phyloP scores from a whole-genome alignment of 2,329 filamentous ascomycete genomes.

The Hymenoscyphus occultus region DNA sequence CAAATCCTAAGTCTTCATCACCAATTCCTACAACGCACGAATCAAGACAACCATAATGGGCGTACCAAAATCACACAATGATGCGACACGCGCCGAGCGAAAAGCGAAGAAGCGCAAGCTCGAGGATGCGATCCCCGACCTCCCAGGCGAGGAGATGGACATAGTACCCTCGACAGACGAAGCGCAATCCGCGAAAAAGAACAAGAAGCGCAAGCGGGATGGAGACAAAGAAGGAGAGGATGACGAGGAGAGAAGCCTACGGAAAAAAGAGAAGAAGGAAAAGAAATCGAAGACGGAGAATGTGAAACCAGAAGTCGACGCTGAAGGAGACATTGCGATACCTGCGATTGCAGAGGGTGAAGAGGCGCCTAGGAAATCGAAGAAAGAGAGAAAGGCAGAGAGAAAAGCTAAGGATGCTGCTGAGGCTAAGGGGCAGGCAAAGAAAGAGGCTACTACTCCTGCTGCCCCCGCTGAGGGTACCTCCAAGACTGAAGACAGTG shows the following conservation, averaged over 20 bases:
- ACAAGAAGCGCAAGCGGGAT: constrained; percentile 21
- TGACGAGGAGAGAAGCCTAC: constrained; percentile 13
- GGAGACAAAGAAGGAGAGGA: constrained; percentile 7
- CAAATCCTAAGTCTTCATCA: not conserved
- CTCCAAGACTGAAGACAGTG: not conserved
- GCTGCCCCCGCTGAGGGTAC: not conserved
- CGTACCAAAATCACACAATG: constrained; percentile 23
- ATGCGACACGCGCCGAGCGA: constrained; percentile 34
- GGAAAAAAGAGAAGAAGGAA: constrained; percentile 17
- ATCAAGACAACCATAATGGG: constrained; percentile 23
- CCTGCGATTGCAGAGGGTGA: constrained; percentile 29
- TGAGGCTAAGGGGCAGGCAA: constrained; percentile 17
- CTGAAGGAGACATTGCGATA: constrained; percentile 10
- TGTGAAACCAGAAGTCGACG: not conserved
- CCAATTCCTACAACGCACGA: not conserved
- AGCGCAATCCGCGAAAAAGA: constrained; percentile 27
- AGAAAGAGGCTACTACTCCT: constrained; percentile 3
- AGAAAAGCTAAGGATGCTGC: constrained; percentile 36
- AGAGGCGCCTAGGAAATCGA: constrained; percentile 35
- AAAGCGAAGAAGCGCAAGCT: constrained; percentile 37
- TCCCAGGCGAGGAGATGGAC: constrained; percentile 32
- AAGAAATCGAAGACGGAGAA: constrained; percentile 22
- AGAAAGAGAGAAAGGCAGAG: constrained; percentile 39
- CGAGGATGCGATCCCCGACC: constrained; percentile 36
- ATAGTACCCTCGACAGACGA: constrained; percentile 8